phyloP scores from a whole-genome alignment of 1,139 yeast genomes.

The Suhomyces chickasaworum region DNA sequence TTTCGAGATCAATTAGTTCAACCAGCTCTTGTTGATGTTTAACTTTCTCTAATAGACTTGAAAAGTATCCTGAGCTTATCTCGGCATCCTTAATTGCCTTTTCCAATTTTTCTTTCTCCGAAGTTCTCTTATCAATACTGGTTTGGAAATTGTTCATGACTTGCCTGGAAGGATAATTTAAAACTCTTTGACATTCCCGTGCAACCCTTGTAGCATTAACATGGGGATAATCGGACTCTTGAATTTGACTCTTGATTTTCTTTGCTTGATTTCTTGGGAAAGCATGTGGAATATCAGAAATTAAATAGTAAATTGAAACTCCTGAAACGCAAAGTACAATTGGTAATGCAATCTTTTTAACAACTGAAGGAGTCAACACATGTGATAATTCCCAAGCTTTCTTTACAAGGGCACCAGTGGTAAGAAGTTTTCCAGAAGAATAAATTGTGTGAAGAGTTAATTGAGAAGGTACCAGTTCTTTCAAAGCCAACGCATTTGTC shows the following conservation, averaged over 20 bases:
- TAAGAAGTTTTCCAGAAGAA: slow-evolving; percentile 46
- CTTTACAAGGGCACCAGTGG: slow-evolving; percentile 44
- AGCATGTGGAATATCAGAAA: slow-evolving; percentile 85
- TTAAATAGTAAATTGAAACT: slow-evolving; percentile 63
- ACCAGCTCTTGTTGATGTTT: slow-evolving; percentile 49
- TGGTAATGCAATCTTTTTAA: slow-evolving; percentile 47
- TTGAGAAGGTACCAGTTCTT: slow-evolving; percentile 41
- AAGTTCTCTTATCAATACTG: slow-evolving; percentile 60
- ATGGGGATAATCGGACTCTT: slow-evolving; percentile 73
- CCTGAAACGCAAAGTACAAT: slow-evolving; percentile 54
- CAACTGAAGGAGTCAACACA: slow-evolving; percentile 30
- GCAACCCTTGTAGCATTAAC: slow-evolving; percentile 76
- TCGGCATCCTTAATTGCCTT: slow-evolving; percentile 59
- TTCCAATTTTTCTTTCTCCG: slow-evolving; percentile 60
- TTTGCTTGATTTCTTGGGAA: slow-evolving; percentile 80
- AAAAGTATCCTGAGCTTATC: slow-evolving; percentile 62
- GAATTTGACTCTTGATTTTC: slow-evolving; percentile 64
- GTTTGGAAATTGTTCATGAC: slow-evolving; percentile 77
- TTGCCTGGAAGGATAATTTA: slow-evolving; percentile 81
- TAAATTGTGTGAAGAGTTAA: slow-evolving; percentile 46
- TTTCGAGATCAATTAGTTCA: slow-evolving; percentile 56
- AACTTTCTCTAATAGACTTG: slow-evolving; percentile 51
- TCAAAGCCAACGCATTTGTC: slow-evolving; percentile 33
- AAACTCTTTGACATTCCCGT: slow-evolving; percentile 78
- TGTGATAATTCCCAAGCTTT: slow-evolving; percentile 34